These are phyloP conservation scores for Gillenia trifoliata DNA, from an alignment of 306 rosid species.

Conservation along the genomic window DNA sequence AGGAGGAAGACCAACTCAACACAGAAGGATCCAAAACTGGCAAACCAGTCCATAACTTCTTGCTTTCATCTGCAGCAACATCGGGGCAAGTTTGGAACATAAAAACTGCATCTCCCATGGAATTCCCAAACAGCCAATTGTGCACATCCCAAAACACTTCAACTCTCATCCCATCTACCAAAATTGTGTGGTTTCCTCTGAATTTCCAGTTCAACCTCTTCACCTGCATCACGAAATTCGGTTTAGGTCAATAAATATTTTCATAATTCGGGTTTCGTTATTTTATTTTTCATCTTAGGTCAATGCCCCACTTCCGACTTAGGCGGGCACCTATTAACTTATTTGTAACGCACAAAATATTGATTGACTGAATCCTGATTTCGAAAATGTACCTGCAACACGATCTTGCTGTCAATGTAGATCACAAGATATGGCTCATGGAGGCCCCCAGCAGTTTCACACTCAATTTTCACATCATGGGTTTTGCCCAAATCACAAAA, in stretches of 20 bases:
- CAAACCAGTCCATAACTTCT: conserved; percentile 41
- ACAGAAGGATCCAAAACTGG: conserved; percentile 43
- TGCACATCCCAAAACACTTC: conserved; percentile 93
- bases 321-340: too few relatives aligned
- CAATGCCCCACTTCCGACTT: too few relatives aligned
- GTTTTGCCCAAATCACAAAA: conserved; percentile 62
- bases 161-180: conserved; percentile 73
- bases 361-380: too few relatives aligned
- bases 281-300: too few relatives aligned
- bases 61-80: conserved; percentile 18
- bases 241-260: background rate
- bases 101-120: conserved; percentile 70
- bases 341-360: too few relatives aligned
- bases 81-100: conserved; percentile 73
- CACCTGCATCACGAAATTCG: conserved; percentile 45
- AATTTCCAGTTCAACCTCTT: conserved; percentile 86
- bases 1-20: conserved; percentile 40
- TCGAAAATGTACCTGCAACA: conserved; percentile 43
- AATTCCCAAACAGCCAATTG: conserved; percentile 79
- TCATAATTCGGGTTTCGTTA: background rate
- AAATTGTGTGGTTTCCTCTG: conserved; percentile 67
- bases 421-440: conserved; percentile 68
- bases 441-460: conserved; percentile 56
- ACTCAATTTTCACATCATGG: conserved; percentile 71
- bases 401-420: conserved; percentile 62